Base-by-base conservation (phyloP, 768 basidiomycete species). In the Agrocybe pediades region DNA sequence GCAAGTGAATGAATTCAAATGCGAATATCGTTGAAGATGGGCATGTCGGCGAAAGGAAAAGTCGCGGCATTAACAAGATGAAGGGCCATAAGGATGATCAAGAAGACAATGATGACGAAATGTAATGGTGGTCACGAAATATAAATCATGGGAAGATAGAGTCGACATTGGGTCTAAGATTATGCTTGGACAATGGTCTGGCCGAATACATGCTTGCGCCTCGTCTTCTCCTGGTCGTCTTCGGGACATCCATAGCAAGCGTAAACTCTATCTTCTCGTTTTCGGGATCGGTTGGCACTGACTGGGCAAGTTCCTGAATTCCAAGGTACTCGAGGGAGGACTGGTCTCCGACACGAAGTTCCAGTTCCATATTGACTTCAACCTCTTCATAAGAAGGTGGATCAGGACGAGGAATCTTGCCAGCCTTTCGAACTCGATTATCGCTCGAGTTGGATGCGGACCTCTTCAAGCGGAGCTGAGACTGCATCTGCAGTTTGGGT, bases 161-260 rank as follows among this genome's bases (percentile, higher is more conserved):
- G 11, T 48, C 50, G 9, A 56, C 20, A 29, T 52, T 52, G 9
- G 55, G 55, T 39, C 55, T 52, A 16, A 45, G 27, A 21, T 44
- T 36, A 9, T 49, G 42, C 13, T 53, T 51, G 30, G 49, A 52
- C 40, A 52, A 41, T 42, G 51, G 55, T 40, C 46, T 41, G 4
- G 50, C 52, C 8, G 50, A 51, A 39, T 56, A 56, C 2, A 33
- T 46, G 2, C 41, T 50, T 7, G 41, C 25, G 6, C 15, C 21
- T 21, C 47, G 50, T 40, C 24, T 49, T 25, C 55, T 27, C 20
- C 29, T 39, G 15, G n/a, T 33, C 16, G 40, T 21, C 39, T 49
- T 50, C 1, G 74, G 71, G 1, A 76, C 50, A 56, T 77, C 75
- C 77, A 78, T 78, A 2, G 73, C 65, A n/a, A 78, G 63, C 13